A percentile compares a stretch with the other conserved stretches of the same genome.
These are phyloP conservation scores for Cutaneotrichosporon spelunceum DNA, from an alignment of 1,284 basidiomycete species.

Conservation along the genomic window DNA sequence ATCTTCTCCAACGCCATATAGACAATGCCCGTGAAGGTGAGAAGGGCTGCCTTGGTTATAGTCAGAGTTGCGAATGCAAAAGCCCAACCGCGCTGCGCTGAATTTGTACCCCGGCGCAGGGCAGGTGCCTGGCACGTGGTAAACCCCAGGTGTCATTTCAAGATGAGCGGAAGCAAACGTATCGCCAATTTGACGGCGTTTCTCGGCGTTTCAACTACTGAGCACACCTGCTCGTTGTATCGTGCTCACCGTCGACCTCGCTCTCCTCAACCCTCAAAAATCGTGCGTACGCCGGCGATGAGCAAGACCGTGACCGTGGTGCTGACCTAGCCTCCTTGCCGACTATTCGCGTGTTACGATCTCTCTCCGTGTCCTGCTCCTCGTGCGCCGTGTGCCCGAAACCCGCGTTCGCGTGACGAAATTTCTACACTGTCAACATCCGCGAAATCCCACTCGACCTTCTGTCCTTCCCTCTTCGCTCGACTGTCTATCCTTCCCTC, in stretches of 20 bases:
- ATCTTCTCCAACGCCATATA: constrained; percentile 18
- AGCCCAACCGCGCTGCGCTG: neutral
- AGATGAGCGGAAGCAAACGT: neutral
- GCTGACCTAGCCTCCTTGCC: constrained; percentile 19
- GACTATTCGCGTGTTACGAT: too few species aligned
- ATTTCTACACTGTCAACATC: neutral
- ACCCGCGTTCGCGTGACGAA: neutral
- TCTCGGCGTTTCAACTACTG: neutral
- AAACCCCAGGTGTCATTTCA: neutral
- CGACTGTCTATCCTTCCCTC: neutral
- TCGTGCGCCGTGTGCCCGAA: neutral
- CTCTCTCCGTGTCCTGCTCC: neutral
- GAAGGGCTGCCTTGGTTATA: constrained; percentile 20
- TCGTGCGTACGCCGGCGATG: constrained; percentile 9
- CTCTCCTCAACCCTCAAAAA: constrained; percentile 20
- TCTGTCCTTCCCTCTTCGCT: neutral
- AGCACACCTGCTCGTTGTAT: neutral
- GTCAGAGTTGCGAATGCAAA: constrained; percentile 20
- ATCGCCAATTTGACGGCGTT: neutral
- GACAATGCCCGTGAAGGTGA: constrained; percentile 13
- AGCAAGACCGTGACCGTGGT: neutral
- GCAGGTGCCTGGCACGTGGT: neutral
- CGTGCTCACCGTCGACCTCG: constrained; percentile 1
- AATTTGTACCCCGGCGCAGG: constrained; percentile 1
- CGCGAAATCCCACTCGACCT: neutral